A percentile compares a stretch with the other conserved stretches of the same genome.
Conservation (phyloP, 768 basidiomycete species). For the Porphyrellus cyaneotinctus region DNA sequence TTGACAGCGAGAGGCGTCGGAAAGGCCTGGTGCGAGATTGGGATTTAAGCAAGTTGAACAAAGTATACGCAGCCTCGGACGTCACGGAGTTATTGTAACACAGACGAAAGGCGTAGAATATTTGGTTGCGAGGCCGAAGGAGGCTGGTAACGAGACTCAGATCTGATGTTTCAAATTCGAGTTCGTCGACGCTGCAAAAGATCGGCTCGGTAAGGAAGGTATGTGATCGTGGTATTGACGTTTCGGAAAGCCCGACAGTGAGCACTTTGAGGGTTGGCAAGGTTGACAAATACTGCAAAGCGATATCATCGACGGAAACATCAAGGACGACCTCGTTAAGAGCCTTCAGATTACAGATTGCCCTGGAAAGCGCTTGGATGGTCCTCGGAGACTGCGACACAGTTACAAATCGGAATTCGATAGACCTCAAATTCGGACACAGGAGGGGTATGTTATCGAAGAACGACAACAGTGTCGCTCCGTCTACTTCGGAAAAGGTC, state of each 20-base stretch:
- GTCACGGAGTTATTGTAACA: neutral
- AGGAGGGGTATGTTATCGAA: neutral
- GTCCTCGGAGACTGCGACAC: neutral
- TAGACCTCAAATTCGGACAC: constrained; percentile 5
- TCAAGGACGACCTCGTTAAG: neutral
- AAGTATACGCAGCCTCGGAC: neutral
- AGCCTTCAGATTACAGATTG: neutral
- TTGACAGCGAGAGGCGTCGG: neutral
- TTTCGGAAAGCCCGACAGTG: neutral
- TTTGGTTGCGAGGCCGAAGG: constrained; percentile 5
- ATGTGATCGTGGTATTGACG: neutral
- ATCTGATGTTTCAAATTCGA: constrained; percentile 1
- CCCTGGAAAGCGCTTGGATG: constrained; percentile 1
- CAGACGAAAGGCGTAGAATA: constrained; percentile 6
- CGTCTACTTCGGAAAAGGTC: too few species aligned
- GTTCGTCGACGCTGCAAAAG: neutral
- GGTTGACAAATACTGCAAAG: constrained; percentile 4
- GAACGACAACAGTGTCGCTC: constrained; percentile 7
- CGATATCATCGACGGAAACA: neutral
- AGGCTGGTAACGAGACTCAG: constrained; percentile 6
- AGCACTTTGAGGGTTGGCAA: constrained; percentile 8
- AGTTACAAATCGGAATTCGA: neutral
- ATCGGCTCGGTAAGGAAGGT: neutral
- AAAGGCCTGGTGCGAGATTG: too few species aligned
- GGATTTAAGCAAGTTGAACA: constrained; percentile 4